Base-by-base conservation (phyloP, 2,329 filamentous ascomycete genomes). In the Colletotrichum incanum region DNA sequence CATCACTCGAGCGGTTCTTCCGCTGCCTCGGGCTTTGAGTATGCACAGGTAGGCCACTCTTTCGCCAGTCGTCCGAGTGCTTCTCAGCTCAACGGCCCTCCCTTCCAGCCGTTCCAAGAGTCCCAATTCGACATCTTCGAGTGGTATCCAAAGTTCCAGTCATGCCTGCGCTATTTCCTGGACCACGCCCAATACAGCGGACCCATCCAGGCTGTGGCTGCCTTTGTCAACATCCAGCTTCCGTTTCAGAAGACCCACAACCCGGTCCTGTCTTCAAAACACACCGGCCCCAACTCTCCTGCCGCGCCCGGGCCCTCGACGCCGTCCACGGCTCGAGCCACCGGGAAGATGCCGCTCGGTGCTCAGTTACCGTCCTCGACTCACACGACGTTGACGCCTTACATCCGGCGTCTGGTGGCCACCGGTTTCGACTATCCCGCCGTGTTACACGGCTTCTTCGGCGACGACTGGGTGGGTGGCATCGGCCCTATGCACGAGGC, bases 401-500 rank as follows among this genome's bases (percentile, higher is more conserved):
- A 97, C 81, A 92, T 98, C 74, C 92, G 96, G 43, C 93, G 96
- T 20, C 88, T 98, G 2, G 91, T 98, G 58, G 94, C 94, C 20
- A 98, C 96, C 0, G 96, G 95, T 2, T 96, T 97, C 84, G 96
- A 98, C 81, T 92, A 91, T 50, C 91, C 93, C 0, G 91, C 91
- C 0, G 92, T 98, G n/a, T 85, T 99, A 72, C 94, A 98, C 79
- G 95, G 95, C 14, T 98, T 98, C 84, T 99, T 98, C 77, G 96
- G 96, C n/a, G 94, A 98, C 75, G 93, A 97, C 79, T 99, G 95
- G 94, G 82, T 86, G 43, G 86, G 89, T 26, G 96, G 96, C 2
- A 88, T 98, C 60, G 93, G 95, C 0, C 90, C 92, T 14, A 86
- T 98, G 71, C 93, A 97, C 79, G 94, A 98, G 80, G 92, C 93